Evolutionary conservation across 805 yeast genomes (phyloP).

Genomic region (Cyberlindnera galapagoensis): DNA sequence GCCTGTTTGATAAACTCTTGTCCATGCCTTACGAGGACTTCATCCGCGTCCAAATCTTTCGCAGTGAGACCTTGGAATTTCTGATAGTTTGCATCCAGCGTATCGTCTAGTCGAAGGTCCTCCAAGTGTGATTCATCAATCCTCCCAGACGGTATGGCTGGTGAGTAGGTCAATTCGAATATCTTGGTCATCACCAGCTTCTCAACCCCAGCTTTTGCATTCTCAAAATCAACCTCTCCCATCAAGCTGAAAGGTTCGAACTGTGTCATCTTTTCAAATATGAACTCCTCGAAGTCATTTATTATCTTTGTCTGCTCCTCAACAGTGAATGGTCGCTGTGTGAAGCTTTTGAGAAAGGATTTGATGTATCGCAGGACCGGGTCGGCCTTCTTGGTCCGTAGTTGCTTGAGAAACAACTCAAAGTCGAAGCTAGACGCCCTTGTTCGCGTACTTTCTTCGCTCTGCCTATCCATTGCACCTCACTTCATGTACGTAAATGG

Average conservation of each 20-base stretch:
- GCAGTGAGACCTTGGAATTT: conserved; percentile 61
- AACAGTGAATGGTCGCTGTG: conserved; percentile 54
- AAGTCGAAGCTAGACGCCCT: conserved; percentile 55
- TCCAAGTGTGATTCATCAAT: conserved; percentile 50
- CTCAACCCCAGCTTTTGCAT: conserved; percentile 87
- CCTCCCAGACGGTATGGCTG: conserved; percentile 43
- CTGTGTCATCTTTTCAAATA: conserved; percentile 51
- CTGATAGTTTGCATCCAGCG: conserved; percentile 43
- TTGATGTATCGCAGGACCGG: conserved; percentile 83
- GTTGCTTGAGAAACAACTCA: conserved; percentile 65
- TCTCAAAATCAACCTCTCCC: conserved; percentile 52
- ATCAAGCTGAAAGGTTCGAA: conserved; percentile 72
- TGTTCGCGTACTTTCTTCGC: conserved; percentile 11
- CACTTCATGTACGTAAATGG: too few species aligned
- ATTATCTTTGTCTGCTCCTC: conserved; percentile 75
- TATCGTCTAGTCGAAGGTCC: conserved; percentile 58
- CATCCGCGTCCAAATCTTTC: conserved; percentile 70
- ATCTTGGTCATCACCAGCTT: conserved; percentile 86
- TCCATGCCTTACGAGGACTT: conserved; percentile 39
- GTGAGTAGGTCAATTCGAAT: conserved; percentile 74
- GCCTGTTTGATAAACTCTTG: conserved; percentile 60
- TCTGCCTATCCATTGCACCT: conserved; percentile 6
- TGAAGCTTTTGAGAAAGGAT: conserved; percentile 75
- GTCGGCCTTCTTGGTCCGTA: conserved; percentile 72
- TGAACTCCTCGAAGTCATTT: conserved; percentile 68